Evolutionary conservation across 352 stramenopile species (phyloP), one percentile per base, ranked within the genome.

Genomic region (Pythium sp.): DNA sequence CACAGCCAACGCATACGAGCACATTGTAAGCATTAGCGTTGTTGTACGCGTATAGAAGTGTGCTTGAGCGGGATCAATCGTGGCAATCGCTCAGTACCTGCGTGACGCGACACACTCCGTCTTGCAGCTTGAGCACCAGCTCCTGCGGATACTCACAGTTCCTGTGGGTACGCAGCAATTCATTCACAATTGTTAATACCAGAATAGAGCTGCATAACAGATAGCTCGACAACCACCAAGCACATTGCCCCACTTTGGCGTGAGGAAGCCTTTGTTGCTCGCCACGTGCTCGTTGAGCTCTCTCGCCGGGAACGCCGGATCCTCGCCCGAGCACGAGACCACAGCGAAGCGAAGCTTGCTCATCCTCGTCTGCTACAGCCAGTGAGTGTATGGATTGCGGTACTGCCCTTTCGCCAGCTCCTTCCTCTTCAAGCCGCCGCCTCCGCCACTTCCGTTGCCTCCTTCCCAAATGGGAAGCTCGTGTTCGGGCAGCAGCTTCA

Each of bases 71-170:
- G 22, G 22, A 53, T 15, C 58, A 36, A 36, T 32, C 34, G 4
- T n/a, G n/a, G n/a, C 34, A 32, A 5, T 8, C n/a, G 36, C 49
- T 54, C 9, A 14, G 8, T 38, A 91, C 61, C 75, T 97, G 90
- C 15, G 78, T 90, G 55, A 98, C 15, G 28, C 86, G 76, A 30
- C 81, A 83, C n/a, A 74, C 62, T 9, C 89, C 90, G 22, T 92
- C 82, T 4, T 68, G n/a, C 46, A 98, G 78, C 54, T 84, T 74
- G 38, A 98, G 77, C 28, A 96, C 86, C 22, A 98, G 68, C 73
- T 98, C 94, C 68, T 98, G 91, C n/a, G 94, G 94, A 67, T 97
- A 98, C 65, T 94, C 81, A 75, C 91, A 97, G 72, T 97, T 97
- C 54, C 89, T 95, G 56, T 15, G 3, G 0, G 18, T 12, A 62